Base-by-base conservation (phyloP, 352 stramenopile genomes). In the Phytophthora podocarpi region DNA sequence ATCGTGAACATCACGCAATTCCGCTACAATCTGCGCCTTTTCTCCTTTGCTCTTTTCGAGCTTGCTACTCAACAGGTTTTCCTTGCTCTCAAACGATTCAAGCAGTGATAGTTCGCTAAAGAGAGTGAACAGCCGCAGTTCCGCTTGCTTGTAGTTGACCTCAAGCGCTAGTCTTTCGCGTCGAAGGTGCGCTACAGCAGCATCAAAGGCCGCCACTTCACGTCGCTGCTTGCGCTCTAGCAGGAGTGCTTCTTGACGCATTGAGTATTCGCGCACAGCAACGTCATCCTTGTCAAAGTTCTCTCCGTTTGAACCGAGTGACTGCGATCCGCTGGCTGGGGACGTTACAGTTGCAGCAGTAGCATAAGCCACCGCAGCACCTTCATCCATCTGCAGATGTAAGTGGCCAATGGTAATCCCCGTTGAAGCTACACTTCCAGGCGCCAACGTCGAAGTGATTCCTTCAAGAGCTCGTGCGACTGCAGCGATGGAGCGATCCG, bases 71-170 rank as follows among this genome's bases (percentile, higher is more conserved):
- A 98, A 59, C 24, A 95, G 56, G 41, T 84, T 93, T 55, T 98
- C 93, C 54, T 94, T 94, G 54, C 70, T 89, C 57, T 97, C 93
- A 51, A 98, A 97, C 26, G 94, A 87, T 59, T 97, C 85, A 3
- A 98, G 80, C 24, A 98, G 67, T 30, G 78, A 69, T 20, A 98
- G 67, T 52, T 98, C 94, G 46, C 89, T 84, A 13, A 80, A 64
- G 9, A 98, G 64, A 12, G 93, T 95, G 47, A 97, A 79, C 45
- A 98, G 42, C 30, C 86, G 88, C 16, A 98, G 74, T 65, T 98
- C 93, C 12, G 78, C 84, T 43, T 89, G 78, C 64, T 97, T 97
- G 43, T 98, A 91, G 21, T 89, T 72, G n/a, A 91, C 77, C n/a
- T 88, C 85, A 9, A 98, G 72, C 2, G 73, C 58, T 64, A 97